Evolutionary conservation across 2,329 filamentous ascomycete genomes (phyloP), one percentile per base, ranked within the genome.

Genomic region (Claviceps monticola): DNA sequence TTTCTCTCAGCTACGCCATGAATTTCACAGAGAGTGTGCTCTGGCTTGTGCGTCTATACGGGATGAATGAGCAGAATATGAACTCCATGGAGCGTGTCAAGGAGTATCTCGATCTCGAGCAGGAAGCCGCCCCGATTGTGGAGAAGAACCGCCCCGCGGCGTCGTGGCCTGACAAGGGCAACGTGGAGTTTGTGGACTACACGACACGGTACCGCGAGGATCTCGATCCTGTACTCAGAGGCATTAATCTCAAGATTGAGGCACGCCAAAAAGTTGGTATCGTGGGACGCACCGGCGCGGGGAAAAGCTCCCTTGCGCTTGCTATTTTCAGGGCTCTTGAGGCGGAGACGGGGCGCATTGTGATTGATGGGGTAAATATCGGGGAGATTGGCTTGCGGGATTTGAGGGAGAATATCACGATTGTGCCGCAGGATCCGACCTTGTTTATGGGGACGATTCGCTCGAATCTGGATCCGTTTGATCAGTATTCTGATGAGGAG

Each of bases 41-140:
- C 17, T 98, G 93, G 93, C 82, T 97, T 51, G 90, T 98, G 34
- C 84, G 93, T 46, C 76, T 96, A 14, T 98, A 98, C 66, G 85
- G 90, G 0, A 82, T 87, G 63, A 96, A 97, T 62, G 93, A 98
- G 70, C 93, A 98, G 68, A 97, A 96, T 69, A 97, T 98, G 93
- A 98, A 98, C 69, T 91, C 91, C 2, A 90, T 97, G 48, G 93
- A 98, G 70, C 87, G 93, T 62, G 84, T 98, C 63, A 94, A 95
- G 71, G 93, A 98, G 65, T 98, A 97, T 63, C 78, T 97, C 38
- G 88, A 97, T 45, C 86, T 98, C 1, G 91, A 97, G 60, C 91
- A 96, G 66, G 93, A 98, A 69, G 90, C 93, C 1, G 74, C 78
- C 0, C 75, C 86, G 1, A 73, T 95, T 42, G 78, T 95, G 42